Conservation (phyloP, 2,329 filamentous ascomycete genomes). For the Fusarium sarcochroum region DNA sequence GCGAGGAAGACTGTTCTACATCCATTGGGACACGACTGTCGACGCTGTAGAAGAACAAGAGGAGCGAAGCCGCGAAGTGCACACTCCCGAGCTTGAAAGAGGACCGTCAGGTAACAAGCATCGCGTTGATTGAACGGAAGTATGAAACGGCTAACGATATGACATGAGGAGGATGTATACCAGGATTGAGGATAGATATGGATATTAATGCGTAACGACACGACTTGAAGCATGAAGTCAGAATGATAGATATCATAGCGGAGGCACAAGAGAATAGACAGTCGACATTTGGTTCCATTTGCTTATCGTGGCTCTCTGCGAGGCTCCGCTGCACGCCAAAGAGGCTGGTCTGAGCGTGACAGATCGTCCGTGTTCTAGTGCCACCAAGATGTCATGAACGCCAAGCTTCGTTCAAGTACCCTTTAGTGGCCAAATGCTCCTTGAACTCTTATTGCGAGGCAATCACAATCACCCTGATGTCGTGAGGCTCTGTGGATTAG, state of each 20-base stretch:
- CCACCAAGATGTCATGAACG: no score
- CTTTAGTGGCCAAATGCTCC: background rate
- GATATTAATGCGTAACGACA: conserved; percentile 29
- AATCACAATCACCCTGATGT: no score
- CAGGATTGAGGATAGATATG: conserved; percentile 3
- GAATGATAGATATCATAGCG: conserved; percentile 24
- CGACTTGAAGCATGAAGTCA: conserved; percentile 3
- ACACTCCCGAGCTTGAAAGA: conserved; percentile 47
- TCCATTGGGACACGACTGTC: conserved; percentile 88
- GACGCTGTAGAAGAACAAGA: conserved; percentile 53
- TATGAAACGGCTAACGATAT: conserved; percentile 10
- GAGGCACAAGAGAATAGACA: conserved; percentile 19
- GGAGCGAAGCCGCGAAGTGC: conserved; percentile 16
- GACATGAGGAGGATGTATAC: conserved; percentile 2
- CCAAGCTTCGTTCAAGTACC: no score
- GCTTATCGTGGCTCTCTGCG: background rate
- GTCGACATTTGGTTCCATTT: background rate
- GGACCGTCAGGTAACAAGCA: conserved; percentile 44
- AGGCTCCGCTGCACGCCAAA: background rate
- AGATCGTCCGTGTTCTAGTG: no score
- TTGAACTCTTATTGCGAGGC: no score
- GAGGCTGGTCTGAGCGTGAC: no score
- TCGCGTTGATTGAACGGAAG: conserved; percentile 41
- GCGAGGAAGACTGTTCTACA: conserved; percentile 86
- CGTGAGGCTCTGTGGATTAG: no score